Conservation (phyloP, 306 rosid genomes). For the Sesbania bispinosa region DNA sequence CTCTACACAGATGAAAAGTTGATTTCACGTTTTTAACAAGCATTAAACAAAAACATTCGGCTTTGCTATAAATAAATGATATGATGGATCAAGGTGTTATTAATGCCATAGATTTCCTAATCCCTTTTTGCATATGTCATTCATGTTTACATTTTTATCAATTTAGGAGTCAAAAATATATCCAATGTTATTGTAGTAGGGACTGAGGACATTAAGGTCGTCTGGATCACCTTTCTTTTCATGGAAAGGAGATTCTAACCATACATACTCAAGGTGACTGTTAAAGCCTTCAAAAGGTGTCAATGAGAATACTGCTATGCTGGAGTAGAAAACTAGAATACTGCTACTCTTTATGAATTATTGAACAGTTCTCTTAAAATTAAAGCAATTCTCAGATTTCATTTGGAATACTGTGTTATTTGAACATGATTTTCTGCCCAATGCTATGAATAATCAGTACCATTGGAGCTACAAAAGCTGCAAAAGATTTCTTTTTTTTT, state of each 20-base stretch:
- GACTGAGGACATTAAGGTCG: conserved; percentile 7
- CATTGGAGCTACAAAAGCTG: conserved; percentile 1
- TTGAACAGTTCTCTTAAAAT: neutral
- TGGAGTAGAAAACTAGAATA: neutral
- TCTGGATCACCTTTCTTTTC: neutral
- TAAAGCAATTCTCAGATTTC: neutral
- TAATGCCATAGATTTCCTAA: neutral
- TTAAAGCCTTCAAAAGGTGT: neutral
- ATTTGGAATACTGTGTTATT: neutral
- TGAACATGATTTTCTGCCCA: neutral
- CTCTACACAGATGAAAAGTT: neutral
- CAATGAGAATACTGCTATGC: neutral
- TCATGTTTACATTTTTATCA: neutral
- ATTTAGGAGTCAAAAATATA: neutral
- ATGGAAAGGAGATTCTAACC: too few species aligned
- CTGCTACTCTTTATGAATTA: neutral
- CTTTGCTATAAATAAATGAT: neutral
- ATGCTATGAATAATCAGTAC: conserved; percentile 13
- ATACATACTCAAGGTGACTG: neutral
- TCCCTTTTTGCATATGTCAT: neutral
- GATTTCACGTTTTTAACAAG: neutral
- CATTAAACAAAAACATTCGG: neutral
- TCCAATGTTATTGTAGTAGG: neutral
- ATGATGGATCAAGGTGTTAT: neutral
- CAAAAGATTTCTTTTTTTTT: neutral